Conservation (phyloP, 2,329 filamentous ascomycete genomes). For the Penicillium thymicola region DNA sequence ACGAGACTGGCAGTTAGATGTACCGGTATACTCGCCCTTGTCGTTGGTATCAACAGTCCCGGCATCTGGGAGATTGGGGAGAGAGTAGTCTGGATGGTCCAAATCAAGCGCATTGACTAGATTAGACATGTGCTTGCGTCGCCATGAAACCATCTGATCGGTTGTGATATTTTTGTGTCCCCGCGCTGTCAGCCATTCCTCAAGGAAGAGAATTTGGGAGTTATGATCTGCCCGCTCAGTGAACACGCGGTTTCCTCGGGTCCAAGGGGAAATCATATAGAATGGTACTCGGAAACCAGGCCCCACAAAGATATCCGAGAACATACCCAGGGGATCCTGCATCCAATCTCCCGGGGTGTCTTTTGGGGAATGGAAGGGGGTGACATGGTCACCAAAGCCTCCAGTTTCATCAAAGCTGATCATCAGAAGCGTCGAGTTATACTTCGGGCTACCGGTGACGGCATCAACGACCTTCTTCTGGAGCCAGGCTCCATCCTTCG, state of each 20-base stretch:
- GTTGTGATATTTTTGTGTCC: constrained; percentile 43
- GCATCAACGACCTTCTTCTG: constrained; percentile 53
- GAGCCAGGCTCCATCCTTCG: constrained; percentile 55
- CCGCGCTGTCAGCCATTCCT: constrained; percentile 49
- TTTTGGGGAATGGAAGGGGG: constrained; percentile 50
- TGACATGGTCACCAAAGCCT: constrained; percentile 55
- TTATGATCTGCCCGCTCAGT: constrained; percentile 56
- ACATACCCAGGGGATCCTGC: constrained; percentile 43
- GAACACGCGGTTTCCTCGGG: constrained; percentile 53
- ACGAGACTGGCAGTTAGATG: constrained; percentile 44
- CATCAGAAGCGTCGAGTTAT: constrained; percentile 49
- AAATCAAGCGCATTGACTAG: constrained; percentile 50
- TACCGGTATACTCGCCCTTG: constrained; percentile 47
- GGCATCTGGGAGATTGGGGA: constrained; percentile 48
- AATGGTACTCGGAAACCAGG: constrained; percentile 53
- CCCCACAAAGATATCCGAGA: constrained; percentile 45
- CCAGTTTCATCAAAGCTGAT: constrained; percentile 55
- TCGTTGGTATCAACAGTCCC: constrained; percentile 43
- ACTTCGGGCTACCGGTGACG: constrained; percentile 50
- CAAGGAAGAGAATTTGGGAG: constrained; percentile 55
- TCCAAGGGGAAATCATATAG: constrained; percentile 57
- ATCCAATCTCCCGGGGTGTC: constrained; percentile 55
- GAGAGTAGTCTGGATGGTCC: constrained; percentile 47
- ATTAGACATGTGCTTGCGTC: constrained; percentile 48
- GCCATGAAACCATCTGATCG: constrained; percentile 46